phyloP scores from a whole-genome alignment of 768 basidiomycete species.

The Mycena kentingensis region DNA sequence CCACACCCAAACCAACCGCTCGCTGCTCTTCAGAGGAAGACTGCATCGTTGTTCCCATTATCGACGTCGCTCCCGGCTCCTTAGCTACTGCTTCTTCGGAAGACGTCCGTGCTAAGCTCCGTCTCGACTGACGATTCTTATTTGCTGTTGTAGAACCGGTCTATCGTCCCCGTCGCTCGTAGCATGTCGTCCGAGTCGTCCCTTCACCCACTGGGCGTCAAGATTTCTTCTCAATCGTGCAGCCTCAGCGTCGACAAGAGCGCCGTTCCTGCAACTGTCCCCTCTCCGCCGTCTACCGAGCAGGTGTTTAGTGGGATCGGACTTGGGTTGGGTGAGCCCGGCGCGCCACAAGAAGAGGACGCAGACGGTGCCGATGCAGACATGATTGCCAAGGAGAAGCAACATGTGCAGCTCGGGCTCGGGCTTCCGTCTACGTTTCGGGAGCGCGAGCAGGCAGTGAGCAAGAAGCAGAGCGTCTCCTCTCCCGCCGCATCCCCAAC shows the following conservation, averaged over 20 bases:
- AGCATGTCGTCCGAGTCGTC: too few species aligned
- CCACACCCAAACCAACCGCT: not conserved
- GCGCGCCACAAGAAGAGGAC: not conserved
- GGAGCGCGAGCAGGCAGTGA: not conserved
- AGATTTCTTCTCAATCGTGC: too few species aligned
- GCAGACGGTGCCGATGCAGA: not conserved
- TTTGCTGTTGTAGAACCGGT: not conserved
- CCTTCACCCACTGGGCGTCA: too few species aligned
- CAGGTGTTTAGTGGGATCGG: too few species aligned
- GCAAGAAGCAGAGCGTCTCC: not conserved
- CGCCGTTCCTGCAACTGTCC: too few species aligned
- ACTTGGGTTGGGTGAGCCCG: too few species aligned
- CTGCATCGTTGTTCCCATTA: not conserved
- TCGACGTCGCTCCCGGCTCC: slow-evolving; percentile 5
- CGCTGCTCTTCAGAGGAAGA: slow-evolving; percentile 1
- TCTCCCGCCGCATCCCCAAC: not conserved
- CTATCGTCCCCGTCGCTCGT: too few species aligned
- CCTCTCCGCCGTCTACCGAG: too few species aligned
- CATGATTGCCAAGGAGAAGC: not conserved
- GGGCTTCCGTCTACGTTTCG: slow-evolving; percentile 2
- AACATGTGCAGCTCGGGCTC: slow-evolving; percentile 3
- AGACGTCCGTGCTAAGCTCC: not conserved
- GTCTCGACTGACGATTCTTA: not conserved
- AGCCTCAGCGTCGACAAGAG: too few species aligned
- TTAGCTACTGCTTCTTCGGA: not conserved